phyloP scores from a whole-genome alignment of 352 stramenopile species.

The Pythium grandisporangium region DNA sequence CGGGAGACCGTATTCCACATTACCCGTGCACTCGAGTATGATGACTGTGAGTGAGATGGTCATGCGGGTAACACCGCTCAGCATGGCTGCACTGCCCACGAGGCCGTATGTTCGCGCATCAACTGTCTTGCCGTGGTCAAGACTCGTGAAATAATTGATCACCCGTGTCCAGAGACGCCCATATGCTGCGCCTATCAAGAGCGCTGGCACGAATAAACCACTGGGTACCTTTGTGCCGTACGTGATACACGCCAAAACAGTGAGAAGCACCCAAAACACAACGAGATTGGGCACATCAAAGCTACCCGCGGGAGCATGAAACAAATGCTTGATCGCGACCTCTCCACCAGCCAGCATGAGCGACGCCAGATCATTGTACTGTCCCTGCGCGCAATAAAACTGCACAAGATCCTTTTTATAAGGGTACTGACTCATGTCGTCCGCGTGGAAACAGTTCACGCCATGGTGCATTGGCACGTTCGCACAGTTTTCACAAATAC shows the following conservation, averaged over 20 bases:
- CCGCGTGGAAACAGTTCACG: conserved; percentile 49
- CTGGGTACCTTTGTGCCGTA: conserved; percentile 96
- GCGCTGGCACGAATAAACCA: conserved; percentile 94
- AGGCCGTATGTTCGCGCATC: conserved; percentile 92
- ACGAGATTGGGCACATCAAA: conserved; percentile 71
- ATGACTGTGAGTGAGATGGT: conserved; percentile 99
- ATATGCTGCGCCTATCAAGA: conserved; percentile 94
- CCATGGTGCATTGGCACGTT: conserved; percentile 35
- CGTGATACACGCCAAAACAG: conserved; percentile 84
- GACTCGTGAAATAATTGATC: conserved; percentile 68
- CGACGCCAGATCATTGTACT: conserved; percentile 97
- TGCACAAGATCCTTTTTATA: conserved; percentile 87
- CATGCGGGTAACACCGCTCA: conserved; percentile 97
- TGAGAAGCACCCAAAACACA: conserved; percentile 67
- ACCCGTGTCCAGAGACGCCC: conserved; percentile 84
- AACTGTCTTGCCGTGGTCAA: conserved; percentile 48
- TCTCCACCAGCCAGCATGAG: conserved; percentile 94
- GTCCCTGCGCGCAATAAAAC: conserved; percentile 91
- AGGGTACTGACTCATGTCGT: conserved; percentile 63
- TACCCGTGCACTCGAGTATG: conserved; percentile 96
- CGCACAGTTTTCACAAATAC: conserved; percentile 60
- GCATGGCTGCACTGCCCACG: conserved; percentile 92
- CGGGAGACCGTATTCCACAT: conserved; percentile 96
- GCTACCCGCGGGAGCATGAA: conserved; percentile 81
- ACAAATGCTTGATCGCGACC: conserved; percentile 92